Conservation (phyloP, 108 stramenopile species). For the Cyclotella cryptica region DNA sequence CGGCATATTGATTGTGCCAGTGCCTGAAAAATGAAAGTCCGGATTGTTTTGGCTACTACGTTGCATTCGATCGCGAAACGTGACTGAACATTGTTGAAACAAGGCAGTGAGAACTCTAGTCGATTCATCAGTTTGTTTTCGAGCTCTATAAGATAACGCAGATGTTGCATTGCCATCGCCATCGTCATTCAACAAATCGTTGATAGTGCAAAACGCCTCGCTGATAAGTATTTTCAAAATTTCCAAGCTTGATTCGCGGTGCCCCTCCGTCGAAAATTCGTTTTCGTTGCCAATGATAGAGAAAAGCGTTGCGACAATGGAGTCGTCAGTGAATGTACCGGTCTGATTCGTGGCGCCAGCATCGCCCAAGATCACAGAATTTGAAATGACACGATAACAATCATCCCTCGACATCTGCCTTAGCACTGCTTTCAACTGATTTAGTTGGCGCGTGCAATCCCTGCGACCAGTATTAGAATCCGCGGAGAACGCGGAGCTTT, state of each 20-base stretch:
- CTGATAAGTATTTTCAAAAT: constrained; percentile 25
- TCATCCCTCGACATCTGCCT: constrained; percentile 17
- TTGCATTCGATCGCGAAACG: constrained; percentile 36
- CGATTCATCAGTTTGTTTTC: background rate
- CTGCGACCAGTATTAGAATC: constrained; percentile 16
- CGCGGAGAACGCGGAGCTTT: background rate
- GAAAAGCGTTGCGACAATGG: constrained; percentile 13
- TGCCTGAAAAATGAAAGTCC: background rate
- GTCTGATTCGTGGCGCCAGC: background rate
- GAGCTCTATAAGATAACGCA: background rate
- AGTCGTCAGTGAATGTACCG: background rate
- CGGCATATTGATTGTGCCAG: constrained; percentile 11
- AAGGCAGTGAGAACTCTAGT: background rate
- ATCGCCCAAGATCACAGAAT: constrained; percentile 11
- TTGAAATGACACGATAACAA: constrained; percentile 5
- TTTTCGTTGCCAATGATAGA: constrained; percentile 7
- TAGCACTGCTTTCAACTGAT: constrained; percentile 32
- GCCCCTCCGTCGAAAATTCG: constrained; percentile 36
- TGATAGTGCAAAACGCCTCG: constrained; percentile 9
- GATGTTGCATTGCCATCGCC: background rate
- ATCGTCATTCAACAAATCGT: background rate
- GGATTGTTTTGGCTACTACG: constrained; percentile 9
- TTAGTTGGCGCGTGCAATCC: constrained; percentile 29
- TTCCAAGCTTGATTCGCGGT: constrained; percentile 47
- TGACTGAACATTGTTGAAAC: constrained; percentile 21